phyloP scores from a whole-genome alignment of 352 stramenopile species.

The Phytophthora pinifolia region DNA sequence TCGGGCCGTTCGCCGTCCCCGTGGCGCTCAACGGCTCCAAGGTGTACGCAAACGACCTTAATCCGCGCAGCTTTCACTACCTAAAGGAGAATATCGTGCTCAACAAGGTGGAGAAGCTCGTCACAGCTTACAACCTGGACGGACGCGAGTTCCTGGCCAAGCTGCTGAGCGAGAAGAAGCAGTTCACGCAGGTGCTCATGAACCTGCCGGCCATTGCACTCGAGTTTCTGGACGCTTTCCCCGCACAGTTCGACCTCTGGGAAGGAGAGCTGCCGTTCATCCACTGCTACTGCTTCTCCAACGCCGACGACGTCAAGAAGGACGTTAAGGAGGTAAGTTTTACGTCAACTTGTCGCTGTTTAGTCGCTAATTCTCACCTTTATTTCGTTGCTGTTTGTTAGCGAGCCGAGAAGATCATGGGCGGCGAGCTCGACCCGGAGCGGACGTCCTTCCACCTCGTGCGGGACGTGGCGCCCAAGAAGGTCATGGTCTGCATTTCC shows the following conservation, averaged over 20 bases:
- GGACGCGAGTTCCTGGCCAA: slow-evolving; percentile 90
- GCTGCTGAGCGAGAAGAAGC: slow-evolving; percentile 62
- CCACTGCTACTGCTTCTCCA: slow-evolving; percentile 96
- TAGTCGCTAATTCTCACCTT: slow-evolving; percentile 9
- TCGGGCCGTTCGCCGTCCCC: slow-evolving; percentile 95
- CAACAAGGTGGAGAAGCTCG: slow-evolving; percentile 88
- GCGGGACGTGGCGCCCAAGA: slow-evolving; percentile 95
- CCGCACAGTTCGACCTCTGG: slow-evolving; percentile 64
- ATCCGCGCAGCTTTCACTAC: slow-evolving; percentile 91
- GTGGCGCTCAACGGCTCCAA: slow-evolving; percentile 82
- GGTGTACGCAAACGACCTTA: slow-evolving; percentile 94
- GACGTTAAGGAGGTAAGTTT: slow-evolving; percentile 64
- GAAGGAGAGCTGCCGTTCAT: slow-evolving; percentile 81
- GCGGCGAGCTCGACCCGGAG: slow-evolving; percentile 52
- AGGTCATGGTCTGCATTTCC: slow-evolving; percentile 97
- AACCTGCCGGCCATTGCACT: slow-evolving; percentile 95
- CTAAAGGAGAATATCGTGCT: slow-evolving; percentile 88
- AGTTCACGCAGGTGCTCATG: slow-evolving; percentile 94
- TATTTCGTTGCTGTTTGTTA: slow-evolving; percentile 24
- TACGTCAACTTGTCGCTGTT: background rate
- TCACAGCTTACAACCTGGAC: slow-evolving; percentile 92
- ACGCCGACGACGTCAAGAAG: slow-evolving; percentile 64
- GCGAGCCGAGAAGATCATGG: slow-evolving; percentile 68
- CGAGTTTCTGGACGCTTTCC: slow-evolving; percentile 92
- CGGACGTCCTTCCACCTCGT: slow-evolving; percentile 85